Percentiles rank a stretch among this genome's conserved stretches.
Conservation (phyloP, 495 filamentous ascomycete genomes). For the Penicillium salamii region DNA sequence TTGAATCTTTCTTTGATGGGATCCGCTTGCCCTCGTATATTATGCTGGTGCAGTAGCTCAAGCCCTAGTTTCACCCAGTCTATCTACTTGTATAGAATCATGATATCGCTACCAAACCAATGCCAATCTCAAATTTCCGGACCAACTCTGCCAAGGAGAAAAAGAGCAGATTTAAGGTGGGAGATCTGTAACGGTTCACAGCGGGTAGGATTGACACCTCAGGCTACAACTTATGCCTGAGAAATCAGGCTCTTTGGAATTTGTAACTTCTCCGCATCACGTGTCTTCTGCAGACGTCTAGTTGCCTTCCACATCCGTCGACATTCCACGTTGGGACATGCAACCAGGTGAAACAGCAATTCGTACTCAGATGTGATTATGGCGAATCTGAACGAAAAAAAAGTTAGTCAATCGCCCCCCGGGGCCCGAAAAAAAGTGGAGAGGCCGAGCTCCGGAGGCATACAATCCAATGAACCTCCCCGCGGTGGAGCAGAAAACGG, state of each 20-base stretch:
- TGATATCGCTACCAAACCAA: too few species aligned
- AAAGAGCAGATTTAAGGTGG: too few species aligned
- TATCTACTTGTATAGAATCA: too few species aligned
- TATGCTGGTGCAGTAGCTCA: too few species aligned
- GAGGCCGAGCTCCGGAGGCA: background rate
- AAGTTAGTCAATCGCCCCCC: slow-evolving; percentile 10
- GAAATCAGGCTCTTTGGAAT: background rate
- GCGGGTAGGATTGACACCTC: background rate
- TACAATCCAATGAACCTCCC: slow-evolving; percentile 14
- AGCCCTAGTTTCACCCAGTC: too few species aligned
- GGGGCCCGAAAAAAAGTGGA: slow-evolving; percentile 8
- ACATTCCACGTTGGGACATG: background rate
- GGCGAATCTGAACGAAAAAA: slow-evolving; percentile 4
- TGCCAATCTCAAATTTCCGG: too few species aligned
- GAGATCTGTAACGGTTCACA: background rate
- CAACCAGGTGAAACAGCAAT: background rate
- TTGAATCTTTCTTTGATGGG: too few species aligned
- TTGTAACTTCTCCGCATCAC: too few species aligned
- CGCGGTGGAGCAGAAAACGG: slow-evolving; percentile 12
- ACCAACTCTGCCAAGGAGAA: too few species aligned
- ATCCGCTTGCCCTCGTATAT: too few species aligned
- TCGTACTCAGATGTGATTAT: background rate
- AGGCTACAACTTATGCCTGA: background rate
- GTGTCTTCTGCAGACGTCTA: too few species aligned
- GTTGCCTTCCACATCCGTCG: background rate